A percentile compares a stretch with the other conserved stretches of the same genome.
Conservation (phyloP, 78 protist species). For the Emiliania huxleyi region DNA sequence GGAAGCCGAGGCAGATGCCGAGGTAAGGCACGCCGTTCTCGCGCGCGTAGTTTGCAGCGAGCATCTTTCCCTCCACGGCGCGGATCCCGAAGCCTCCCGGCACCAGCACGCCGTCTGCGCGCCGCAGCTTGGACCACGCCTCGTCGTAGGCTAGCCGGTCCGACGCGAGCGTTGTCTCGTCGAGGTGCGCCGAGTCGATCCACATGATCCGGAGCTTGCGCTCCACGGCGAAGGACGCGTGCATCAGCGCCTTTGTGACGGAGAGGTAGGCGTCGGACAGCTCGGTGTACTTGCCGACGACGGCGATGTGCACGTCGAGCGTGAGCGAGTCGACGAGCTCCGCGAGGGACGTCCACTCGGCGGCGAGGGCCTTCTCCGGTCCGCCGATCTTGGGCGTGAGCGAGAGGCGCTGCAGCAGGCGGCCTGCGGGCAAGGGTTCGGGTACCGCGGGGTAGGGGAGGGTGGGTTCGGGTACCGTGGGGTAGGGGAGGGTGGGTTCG, state of each 20-base stretch:
- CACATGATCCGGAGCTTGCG: constrained; percentile 61
- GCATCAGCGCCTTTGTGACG: constrained; percentile 41
- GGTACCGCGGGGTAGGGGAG: too few relatives aligned
- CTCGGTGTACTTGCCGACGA: constrained; percentile 93
- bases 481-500: too few relatives aligned
- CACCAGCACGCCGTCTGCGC: constrained; percentile 86
- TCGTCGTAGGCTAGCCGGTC: neutral
- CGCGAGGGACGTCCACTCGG: constrained; percentile 28
- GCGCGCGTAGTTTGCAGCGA: constrained; percentile 84
- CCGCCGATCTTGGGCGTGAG: neutral
- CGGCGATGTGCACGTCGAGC: constrained; percentile 44
- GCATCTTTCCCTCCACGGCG: constrained; percentile 91
- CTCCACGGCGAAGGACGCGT: constrained; percentile 60
- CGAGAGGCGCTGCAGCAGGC: neutral
- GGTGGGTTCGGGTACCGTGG: too few relatives aligned
- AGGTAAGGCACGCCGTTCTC: constrained; percentile 79
- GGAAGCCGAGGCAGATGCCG: constrained; percentile 96
- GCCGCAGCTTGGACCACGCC: constrained; percentile 57
- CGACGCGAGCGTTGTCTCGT: constrained; percentile 47
- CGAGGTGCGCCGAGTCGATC: constrained; percentile 44
- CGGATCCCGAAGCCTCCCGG: constrained; percentile 98
- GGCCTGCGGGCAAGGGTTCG: too few relatives aligned
- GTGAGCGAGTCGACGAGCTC: constrained; percentile 16
- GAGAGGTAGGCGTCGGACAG: constrained; percentile 86
- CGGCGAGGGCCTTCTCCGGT: neutral